Evolutionary conservation across 2,329 filamentous ascomycete genomes (phyloP), one percentile per base, ranked within the genome.

Genomic region (Pseudogymnoascus sp.): DNA sequence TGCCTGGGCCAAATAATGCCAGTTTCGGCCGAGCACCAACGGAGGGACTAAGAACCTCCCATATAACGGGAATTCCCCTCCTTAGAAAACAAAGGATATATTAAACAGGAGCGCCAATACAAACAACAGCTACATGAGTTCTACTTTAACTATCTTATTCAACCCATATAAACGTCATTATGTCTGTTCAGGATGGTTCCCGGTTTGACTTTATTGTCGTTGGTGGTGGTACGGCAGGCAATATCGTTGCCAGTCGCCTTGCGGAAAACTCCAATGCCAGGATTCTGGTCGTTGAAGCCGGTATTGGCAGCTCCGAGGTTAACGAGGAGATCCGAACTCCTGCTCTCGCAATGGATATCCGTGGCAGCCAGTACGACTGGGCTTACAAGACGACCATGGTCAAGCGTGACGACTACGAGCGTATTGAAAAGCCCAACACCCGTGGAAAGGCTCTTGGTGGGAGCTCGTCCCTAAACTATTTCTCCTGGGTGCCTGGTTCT

Each of bases 161-260:
- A 13, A 58, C 64, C 5, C 62, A 64, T 29, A 58, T 59, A n/a
- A 66, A 65, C n/a, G 15, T 65, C 6, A 66, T 59, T 17, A 63
- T 69, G 3, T 66, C 67, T 17, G 67, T 65, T 60, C 58, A 60
- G 17, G 58, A 41, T 33, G 25, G 33, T 41, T 12, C 59, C 59
- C 41, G 31, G 0, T 86, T 81, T 67, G 85, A 88, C 70, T 88
- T 87, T 73, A 83, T 88, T 60, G 77, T 88, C 33, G 79, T 86
- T 31, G 85, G 85, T 3, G 81, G 76, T n/a, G 85, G 85, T 65
- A 82, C 84, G 5, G 84, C 80, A 59, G 85, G 85, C 60, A 80
- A 87, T 44, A 78, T 80, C n/a, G 71, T 79, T 21, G 80, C 80
- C 3, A 77, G 80, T 68, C 78, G 77, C 67, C 76, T 82, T 29